A percentile compares a stretch with the other conserved stretches of the same genome.
phyloP scores from a whole-genome alignment of 2,329 filamentous ascomycete genomes.

The Fusarium torulosum region DNA sequence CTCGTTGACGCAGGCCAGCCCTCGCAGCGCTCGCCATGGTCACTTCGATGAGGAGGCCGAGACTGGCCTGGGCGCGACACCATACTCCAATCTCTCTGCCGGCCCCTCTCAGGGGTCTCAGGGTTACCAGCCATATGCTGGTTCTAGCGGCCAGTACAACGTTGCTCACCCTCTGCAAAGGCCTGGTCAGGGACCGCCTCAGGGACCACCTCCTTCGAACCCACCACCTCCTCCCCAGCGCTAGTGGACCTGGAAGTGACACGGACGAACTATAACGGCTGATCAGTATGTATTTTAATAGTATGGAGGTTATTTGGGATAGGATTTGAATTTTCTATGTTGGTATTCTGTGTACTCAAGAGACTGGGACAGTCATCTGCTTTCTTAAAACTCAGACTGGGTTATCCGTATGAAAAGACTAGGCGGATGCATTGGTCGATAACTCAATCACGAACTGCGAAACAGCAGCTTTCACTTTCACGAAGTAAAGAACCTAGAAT shows the following conservation, averaged over 20 bases:
- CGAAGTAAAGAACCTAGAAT: constrained; percentile 49
- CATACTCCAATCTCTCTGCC: constrained; percentile 49
- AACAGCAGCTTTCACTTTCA: constrained; percentile 40
- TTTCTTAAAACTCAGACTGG: constrained; percentile 40
- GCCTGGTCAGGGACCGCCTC: constrained; percentile 31
- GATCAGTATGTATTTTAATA: constrained; percentile 29
- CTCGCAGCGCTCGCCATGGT: constrained; percentile 51
- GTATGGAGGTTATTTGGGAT: constrained; percentile 20
- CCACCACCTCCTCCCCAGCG: constrained; percentile 45
- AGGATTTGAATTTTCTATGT: constrained; percentile 28
- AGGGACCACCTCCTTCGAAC: constrained; percentile 49
- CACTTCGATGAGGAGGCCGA: constrained; percentile 61
- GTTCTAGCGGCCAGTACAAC: constrained; percentile 36
- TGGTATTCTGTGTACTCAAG: constrained; percentile 35
- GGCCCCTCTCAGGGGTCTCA: constrained; percentile 37
- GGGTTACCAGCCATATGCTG: constrained; percentile 44
- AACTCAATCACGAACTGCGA: constrained; percentile 26
- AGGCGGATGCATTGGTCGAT: constrained; percentile 39
- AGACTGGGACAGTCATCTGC: constrained; percentile 24
- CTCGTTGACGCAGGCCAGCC: constrained; percentile 46
- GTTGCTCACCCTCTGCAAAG: constrained; percentile 42
- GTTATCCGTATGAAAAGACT: constrained; percentile 28
- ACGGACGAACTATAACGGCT: constrained; percentile 27
- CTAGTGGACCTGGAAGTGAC: constrained; percentile 42
- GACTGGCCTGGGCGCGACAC: constrained; percentile 51